Evolutionary conservation across 78 protist genomes (phyloP).

Genomic region (Planoprotostelium fungivorum): DNA sequence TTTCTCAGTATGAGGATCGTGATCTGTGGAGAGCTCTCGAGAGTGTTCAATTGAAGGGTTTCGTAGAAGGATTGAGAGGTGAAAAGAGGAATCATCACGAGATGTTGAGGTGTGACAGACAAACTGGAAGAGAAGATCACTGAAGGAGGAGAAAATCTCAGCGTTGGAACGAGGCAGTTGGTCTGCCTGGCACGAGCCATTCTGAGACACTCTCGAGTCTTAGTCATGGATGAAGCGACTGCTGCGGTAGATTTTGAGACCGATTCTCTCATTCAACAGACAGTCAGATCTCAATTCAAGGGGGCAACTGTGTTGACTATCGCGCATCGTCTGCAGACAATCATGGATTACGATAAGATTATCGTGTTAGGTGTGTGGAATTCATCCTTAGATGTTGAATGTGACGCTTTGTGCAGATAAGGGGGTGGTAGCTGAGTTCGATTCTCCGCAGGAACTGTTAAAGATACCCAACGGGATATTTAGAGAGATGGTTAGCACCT

Average conservation of each 20-base stretch:
- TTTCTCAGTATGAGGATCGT: slow-evolving; percentile 57
- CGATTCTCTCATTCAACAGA: slow-evolving; percentile 76
- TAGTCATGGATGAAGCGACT: slow-evolving; percentile 89
- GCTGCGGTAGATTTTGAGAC: slow-evolving; percentile 81
- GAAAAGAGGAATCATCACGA: no score
- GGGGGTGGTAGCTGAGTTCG: slow-evolving; percentile 55
- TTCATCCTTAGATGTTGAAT: no score
- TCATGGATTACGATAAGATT: slow-evolving; percentile 73
- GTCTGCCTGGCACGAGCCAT: slow-evolving; percentile 88
- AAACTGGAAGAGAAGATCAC: slow-evolving; percentile 8
- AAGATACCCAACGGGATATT: no score
- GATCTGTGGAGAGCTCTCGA: slow-evolving; percentile 71
- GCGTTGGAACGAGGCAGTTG: slow-evolving; percentile 93
- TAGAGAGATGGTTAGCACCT: no score
- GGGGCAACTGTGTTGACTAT: slow-evolving; percentile 67
- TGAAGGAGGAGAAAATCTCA: slow-evolving; percentile 79
- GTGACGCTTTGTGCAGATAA: no score
- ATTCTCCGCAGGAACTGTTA: slow-evolving; percentile 19
- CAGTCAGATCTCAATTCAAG: slow-evolving; percentile 43
- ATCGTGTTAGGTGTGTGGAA: slow-evolving; percentile 63
- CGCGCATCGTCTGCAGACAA: slow-evolving; percentile 89
- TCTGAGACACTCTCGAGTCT: slow-evolving; percentile 30
- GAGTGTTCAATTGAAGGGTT: slow-evolving; percentile 46
- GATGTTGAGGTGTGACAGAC: background rate
- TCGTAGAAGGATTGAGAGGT: slow-evolving; percentile 17